These are phyloP conservation scores for Thuja plicata DNA, from an alignment of 83 land plant genomes.

Conservation along the genomic window DNA sequence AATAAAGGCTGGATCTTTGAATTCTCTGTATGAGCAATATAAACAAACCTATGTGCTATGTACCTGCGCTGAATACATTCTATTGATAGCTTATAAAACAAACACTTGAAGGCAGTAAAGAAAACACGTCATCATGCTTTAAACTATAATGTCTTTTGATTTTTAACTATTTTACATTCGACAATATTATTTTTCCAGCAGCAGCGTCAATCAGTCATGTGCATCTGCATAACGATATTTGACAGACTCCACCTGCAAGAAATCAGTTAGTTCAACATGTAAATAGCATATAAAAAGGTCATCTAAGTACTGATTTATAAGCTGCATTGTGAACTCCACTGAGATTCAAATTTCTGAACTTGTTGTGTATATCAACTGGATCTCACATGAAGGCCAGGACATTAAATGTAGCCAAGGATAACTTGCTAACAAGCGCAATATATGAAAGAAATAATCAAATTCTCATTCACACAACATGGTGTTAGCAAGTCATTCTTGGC, in stretches of 20 bases:
- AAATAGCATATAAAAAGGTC: not conserved
- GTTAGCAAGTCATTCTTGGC: slow-evolving; percentile 14
- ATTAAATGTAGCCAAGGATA: no score
- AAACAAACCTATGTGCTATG: not conserved
- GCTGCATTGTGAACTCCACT: not conserved
- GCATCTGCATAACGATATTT: not conserved
- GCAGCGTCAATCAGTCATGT: not conserved
- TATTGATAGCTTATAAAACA: not conserved
- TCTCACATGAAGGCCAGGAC: no score
- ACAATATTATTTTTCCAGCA: not conserved
- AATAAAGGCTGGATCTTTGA: not conserved
- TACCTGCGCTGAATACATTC: not conserved
- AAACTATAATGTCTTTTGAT: not conserved
- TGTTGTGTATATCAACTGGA: no score
- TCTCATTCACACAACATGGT: not conserved
- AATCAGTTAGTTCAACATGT: not conserved
- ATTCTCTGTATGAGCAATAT: no score
- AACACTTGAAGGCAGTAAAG: not conserved
- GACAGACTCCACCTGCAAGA: not conserved
- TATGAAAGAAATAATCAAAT: not conserved
- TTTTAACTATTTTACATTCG: no score
- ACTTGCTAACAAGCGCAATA: no score
- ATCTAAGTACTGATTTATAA: not conserved
- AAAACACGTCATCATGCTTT: not conserved
- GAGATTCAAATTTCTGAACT: not conserved